phyloP scores from a whole-genome alignment of 805 yeast species.

The Suhomyces canberraensis region DNA sequence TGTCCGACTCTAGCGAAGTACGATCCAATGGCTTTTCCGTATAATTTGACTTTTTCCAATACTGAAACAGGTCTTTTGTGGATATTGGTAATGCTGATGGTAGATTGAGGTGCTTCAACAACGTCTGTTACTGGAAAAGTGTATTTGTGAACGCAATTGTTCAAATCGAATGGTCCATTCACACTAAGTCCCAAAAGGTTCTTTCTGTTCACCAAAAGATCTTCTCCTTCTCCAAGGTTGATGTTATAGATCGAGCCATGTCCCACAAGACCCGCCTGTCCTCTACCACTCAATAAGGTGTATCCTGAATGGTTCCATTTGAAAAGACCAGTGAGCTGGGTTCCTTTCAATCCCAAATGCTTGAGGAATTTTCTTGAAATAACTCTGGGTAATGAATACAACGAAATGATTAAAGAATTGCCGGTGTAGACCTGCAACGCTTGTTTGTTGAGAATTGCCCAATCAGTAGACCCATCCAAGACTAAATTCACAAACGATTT shows the following conservation, averaged over 20 bases:
- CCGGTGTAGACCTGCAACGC: constrained; percentile 55
- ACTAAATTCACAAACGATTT: constrained; percentile 44
- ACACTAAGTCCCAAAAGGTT: constrained; percentile 51
- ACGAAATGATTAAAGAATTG: constrained; percentile 42
- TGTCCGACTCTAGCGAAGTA: constrained; percentile 1
- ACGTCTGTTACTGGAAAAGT: constrained; percentile 11
- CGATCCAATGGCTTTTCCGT: not conserved
- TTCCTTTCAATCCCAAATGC: constrained; percentile 16
- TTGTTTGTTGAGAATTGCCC: constrained; percentile 52
- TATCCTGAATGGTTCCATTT: constrained; percentile 40
- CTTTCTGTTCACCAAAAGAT: constrained; percentile 43
- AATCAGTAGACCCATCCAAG: constrained; percentile 59
- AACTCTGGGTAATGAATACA: constrained; percentile 36
- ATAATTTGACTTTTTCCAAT: constrained; percentile 1
- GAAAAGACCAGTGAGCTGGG: constrained; percentile 40
- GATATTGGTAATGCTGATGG: not conserved
- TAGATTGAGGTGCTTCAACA: not conserved
- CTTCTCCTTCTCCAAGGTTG: constrained; percentile 44
- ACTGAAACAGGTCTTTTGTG: constrained; percentile 1
- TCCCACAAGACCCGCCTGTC: constrained; percentile 53
- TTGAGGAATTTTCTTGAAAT: constrained; percentile 33
- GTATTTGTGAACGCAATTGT: constrained; percentile 33
- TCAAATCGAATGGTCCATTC: constrained; percentile 46
- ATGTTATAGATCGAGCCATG: constrained; percentile 52
- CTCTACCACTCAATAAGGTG: constrained; percentile 53